A percentile compares a stretch with the other conserved stretches of the same genome.
Conservation (phyloP, 768 basidiomycete genomes). For the Calocybe indica region DNA sequence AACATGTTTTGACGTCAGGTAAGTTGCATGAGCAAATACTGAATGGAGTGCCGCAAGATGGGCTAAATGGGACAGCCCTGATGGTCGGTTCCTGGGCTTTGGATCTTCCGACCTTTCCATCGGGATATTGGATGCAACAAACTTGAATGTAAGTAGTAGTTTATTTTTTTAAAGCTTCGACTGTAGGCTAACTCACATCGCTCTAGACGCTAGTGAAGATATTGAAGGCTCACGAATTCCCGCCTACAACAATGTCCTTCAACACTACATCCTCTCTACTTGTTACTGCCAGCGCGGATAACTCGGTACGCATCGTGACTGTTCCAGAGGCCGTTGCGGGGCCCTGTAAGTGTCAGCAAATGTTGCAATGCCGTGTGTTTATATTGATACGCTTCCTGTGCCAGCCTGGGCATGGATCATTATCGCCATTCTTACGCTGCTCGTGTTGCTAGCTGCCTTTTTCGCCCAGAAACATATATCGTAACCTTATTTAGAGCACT, state of each 20-base stretch:
- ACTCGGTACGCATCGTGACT: slow-evolving; percentile 72
- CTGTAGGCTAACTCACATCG: slow-evolving; percentile 39
- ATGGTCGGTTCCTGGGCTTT: slow-evolving; percentile 79
- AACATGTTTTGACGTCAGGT: slow-evolving; percentile 91
- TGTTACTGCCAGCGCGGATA: slow-evolving; percentile 89
- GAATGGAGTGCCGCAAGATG: neutral
- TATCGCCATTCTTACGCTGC: slow-evolving; percentile 33
- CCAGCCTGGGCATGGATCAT: slow-evolving; percentile 35
- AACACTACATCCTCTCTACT: slow-evolving; percentile 77
- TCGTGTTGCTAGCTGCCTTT: slow-evolving; percentile 38
- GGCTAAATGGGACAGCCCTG: slow-evolving; percentile 39
- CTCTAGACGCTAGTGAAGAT: slow-evolving; percentile 60
- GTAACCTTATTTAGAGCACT: slow-evolving; percentile 3
- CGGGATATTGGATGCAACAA: slow-evolving; percentile 75
- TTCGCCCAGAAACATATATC: slow-evolving; percentile 22
- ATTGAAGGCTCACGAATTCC: slow-evolving; percentile 91
- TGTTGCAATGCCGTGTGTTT: slow-evolving; percentile 3
- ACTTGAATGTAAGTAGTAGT: slow-evolving; percentile 55
- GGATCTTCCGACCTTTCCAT: slow-evolving; percentile 86
- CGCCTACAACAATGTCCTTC: slow-evolving; percentile 85
- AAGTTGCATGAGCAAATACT: slow-evolving; percentile 12
- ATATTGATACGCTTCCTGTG: neutral
- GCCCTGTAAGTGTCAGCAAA: slow-evolving; percentile 39
- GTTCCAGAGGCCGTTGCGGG: slow-evolving; percentile 50
- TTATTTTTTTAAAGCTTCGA: neutral